Evolutionary conservation across 192 early-diverging fungal species (phyloP).

Genomic region (Umbelopsis vinacea): DNA sequence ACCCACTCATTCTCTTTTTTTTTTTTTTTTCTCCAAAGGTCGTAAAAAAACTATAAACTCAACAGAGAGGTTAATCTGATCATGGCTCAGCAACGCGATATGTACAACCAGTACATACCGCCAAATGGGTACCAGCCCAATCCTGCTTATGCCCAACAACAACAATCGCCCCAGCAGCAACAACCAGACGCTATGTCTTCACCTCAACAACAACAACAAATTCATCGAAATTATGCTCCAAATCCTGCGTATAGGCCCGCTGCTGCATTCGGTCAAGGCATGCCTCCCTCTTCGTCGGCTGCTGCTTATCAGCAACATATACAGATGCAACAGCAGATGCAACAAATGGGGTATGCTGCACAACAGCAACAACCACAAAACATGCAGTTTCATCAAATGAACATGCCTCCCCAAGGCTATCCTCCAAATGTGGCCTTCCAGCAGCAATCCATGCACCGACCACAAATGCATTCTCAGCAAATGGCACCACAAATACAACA

Average conservation of each 20-base stretch:
- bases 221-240: slow-evolving; percentile 10
- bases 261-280: not conserved
- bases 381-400: slow-evolving; percentile 20
- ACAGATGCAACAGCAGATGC: slow-evolving; percentile 10
- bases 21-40: not conserved
- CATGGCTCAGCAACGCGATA: slow-evolving; percentile 26
- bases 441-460: not conserved
- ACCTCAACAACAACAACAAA: slow-evolving; percentile 24
- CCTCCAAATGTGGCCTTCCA: slow-evolving; percentile 15
- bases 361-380: slow-evolving; percentile 9
- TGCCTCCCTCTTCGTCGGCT: not conserved
- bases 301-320: slow-evolving; percentile 21
- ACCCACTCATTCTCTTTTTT: too few relatives aligned
- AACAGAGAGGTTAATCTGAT: not conserved
- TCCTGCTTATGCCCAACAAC: slow-evolving; percentile 20
- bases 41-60: not conserved
- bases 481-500: slow-evolving; percentile 4
- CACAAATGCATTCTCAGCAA: not conserved
- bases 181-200: slow-evolving; percentile 1
- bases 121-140: slow-evolving; percentile 23
- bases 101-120: slow-evolving; percentile 21
- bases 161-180: slow-evolving; percentile 34
- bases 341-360: slow-evolving; percentile 17
- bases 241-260: not conserved
- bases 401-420: slow-evolving; percentile 19